Conservation (phyloP, 2,329 filamentous ascomycete genomes). For the Penicillium sp. region DNA sequence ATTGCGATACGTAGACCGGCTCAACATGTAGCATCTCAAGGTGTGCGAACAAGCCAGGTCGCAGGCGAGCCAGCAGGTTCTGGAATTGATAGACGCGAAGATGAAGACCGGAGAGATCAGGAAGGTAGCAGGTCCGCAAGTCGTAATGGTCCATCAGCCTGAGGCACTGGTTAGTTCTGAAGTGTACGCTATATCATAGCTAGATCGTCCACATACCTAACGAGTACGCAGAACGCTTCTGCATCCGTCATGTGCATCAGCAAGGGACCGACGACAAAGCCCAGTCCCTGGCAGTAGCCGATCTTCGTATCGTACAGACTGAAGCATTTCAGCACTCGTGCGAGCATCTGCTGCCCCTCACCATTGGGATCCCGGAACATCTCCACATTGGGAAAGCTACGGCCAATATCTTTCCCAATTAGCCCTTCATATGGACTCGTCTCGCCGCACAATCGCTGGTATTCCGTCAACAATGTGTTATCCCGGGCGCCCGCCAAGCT, state of each 20-base stretch:
- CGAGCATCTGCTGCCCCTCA: conserved; percentile 91
- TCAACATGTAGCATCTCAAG: conserved; percentile 78
- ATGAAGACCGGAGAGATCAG: conserved; percentile 85
- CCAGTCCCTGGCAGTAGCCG: conserved; percentile 93
- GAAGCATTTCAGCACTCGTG: conserved; percentile 86
- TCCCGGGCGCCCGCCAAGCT: conserved; percentile 87
- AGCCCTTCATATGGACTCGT: conserved; percentile 90
- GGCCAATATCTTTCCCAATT: conserved; percentile 91
- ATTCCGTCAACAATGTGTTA: conserved; percentile 66
- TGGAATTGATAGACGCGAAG: conserved; percentile 95
- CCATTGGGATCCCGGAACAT: conserved; percentile 95
- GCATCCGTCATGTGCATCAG: conserved; percentile 98
- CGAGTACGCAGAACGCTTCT: conserved; percentile 91
- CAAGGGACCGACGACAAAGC: conserved; percentile 88
- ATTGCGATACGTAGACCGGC: conserved; percentile 91
- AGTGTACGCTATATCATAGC: neutral
- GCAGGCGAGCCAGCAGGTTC: conserved; percentile 67
- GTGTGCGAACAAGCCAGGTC: conserved; percentile 70
- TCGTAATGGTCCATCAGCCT: conserved; percentile 90
- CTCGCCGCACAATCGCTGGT: conserved; percentile 72
- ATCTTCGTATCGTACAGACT: conserved; percentile 95
- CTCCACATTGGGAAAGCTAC: conserved; percentile 91
- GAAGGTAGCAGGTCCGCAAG: conserved; percentile 82
- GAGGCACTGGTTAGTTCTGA: too few species aligned
- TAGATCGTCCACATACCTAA: conserved; percentile 59